phyloP scores from a whole-genome alignment of 1,139 yeast species.

The Candida sp. region DNA sequence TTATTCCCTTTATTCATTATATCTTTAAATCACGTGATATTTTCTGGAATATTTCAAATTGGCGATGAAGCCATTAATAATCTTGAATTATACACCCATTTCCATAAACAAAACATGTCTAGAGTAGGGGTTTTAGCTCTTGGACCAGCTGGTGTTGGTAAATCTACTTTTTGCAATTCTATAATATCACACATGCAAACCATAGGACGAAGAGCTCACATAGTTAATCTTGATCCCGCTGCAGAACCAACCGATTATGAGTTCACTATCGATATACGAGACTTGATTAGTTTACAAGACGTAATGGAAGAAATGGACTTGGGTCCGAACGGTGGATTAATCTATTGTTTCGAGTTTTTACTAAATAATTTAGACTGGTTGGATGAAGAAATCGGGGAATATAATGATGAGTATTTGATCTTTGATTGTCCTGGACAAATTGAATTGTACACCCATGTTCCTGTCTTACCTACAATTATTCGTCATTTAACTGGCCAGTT shows the following conservation, averaged over 20 bases:
- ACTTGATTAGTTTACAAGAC: conserved; percentile 85
- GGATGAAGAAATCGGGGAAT: conserved; percentile 93
- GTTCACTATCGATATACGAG: conserved; percentile 90
- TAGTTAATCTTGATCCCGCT: conserved; percentile 96
- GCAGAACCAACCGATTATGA: conserved; percentile 93
- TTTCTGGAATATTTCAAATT: no score
- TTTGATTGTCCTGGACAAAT: conserved; percentile 99
- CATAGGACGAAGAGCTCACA: conserved; percentile 88
- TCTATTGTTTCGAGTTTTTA: conserved; percentile 90
- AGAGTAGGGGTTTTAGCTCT: conserved; percentile 92
- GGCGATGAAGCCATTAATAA: no score
- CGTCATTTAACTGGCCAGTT: conserved; percentile 75
- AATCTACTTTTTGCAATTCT: conserved; percentile 85
- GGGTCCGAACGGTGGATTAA: conserved; percentile 95
- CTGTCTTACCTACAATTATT: conserved; percentile 85
- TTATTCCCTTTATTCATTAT: no score
- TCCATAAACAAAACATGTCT: no score
- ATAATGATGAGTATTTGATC: conserved; percentile 86
- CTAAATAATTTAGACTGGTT: conserved; percentile 92
- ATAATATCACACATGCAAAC: conserved; percentile 86
- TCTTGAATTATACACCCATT: no score
- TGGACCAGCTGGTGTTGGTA: conserved; percentile 99
- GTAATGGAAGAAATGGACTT: conserved; percentile 95
- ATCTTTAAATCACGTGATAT: no score
- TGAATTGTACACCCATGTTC: conserved; percentile 92